Conservation (phyloP, 163 green algal species). For the Chloromonas sp. region DNA sequence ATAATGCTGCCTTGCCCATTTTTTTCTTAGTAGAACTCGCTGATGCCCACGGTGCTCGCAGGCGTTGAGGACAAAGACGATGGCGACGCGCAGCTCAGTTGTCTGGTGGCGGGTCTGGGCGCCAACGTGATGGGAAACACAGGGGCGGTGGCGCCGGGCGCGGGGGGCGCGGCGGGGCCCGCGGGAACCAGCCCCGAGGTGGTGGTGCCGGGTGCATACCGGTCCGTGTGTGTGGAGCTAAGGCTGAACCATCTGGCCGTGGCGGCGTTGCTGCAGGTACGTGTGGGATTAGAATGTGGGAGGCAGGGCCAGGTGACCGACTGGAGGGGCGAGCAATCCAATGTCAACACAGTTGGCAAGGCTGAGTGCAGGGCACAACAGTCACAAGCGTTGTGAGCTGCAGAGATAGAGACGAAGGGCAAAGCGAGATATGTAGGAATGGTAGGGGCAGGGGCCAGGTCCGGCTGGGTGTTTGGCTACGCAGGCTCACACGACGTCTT, state of each 20-base stretch:
- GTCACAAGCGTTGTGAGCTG: neutral
- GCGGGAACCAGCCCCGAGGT: conserved; percentile 23
- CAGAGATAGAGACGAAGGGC: neutral
- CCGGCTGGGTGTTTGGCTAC: too few relatives aligned
- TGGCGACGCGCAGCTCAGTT: conserved; percentile 4
- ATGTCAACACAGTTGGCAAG: neutral
- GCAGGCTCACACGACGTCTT: too few relatives aligned
- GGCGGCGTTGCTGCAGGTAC: conserved; percentile 65
- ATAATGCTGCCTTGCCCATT: too few relatives aligned
- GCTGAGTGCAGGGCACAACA: neutral
- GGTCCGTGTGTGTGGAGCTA: conserved; percentile 80
- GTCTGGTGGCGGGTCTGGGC: neutral
- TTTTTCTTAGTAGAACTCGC: too few relatives aligned
- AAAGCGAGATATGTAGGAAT: too few relatives aligned
- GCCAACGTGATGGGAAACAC: neutral
- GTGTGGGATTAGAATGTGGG: neutral
- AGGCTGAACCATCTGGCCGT: conserved; percentile 78
- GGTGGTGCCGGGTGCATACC: conserved; percentile 69
- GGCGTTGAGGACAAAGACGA: conserved; percentile 17
- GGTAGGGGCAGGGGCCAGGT: too few relatives aligned
- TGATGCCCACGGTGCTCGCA: neutral
- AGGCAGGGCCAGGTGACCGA: neutral
- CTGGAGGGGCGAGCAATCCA: neutral
- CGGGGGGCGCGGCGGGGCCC: neutral
- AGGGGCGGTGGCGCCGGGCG: neutral